These are phyloP conservation scores for Metschnikowia lachancei DNA, from an alignment of 805 yeast genomes.

Conservation along the genomic window DNA sequence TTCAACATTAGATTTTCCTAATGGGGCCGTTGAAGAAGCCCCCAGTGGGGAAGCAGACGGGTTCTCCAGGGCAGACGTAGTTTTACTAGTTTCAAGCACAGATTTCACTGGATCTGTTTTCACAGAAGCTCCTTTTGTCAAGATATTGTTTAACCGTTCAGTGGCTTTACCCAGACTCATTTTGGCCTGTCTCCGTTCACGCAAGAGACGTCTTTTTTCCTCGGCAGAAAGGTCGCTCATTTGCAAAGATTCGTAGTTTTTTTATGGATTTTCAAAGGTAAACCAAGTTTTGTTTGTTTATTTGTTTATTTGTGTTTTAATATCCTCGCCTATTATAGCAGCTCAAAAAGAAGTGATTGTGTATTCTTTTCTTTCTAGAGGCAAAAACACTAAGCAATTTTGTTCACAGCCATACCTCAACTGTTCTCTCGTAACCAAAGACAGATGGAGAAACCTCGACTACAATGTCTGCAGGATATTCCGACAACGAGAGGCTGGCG, in stretches of 20 bases:
- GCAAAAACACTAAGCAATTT: background rate
- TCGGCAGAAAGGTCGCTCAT: slow-evolving; percentile 51
- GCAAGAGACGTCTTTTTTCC: slow-evolving; percentile 54
- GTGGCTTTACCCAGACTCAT: slow-evolving; percentile 55
- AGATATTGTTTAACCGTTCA: slow-evolving; percentile 49
- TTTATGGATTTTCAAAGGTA: no score
- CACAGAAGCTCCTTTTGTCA: slow-evolving; percentile 40
- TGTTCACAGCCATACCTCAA: no score
- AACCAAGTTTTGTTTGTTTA: background rate
- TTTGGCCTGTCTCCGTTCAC: slow-evolving; percentile 67
- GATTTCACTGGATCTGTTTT: slow-evolving; percentile 32
- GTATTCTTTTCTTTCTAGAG: background rate
- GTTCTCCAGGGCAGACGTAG: background rate
- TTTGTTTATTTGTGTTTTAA: no score
- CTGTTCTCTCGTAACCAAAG: no score
- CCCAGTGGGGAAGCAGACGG: background rate
- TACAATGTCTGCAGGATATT: background rate
- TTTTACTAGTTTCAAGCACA: slow-evolving; percentile 21
- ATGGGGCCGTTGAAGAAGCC: background rate
- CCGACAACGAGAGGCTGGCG: background rate
- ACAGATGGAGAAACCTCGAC: no score
- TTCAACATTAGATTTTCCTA: background rate
- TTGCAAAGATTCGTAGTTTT: background rate
- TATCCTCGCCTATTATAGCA: no score
- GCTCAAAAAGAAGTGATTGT: background rate